Base-by-base conservation (phyloP, 129 eudicot genomes). In the Kitagawia praeruptora region DNA sequence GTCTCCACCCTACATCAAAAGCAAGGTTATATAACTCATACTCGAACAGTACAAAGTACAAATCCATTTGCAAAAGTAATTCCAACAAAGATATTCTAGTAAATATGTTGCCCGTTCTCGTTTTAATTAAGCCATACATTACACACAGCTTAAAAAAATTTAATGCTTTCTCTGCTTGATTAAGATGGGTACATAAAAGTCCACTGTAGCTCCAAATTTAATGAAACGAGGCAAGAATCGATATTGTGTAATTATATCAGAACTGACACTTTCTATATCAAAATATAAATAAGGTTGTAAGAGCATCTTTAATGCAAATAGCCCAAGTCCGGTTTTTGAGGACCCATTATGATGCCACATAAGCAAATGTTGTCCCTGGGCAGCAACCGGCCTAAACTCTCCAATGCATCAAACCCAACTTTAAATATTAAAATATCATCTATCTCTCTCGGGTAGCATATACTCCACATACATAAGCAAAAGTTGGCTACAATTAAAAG, bases 1-100 rank as follows among this genome's bases (percentile, higher is more conserved):
- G 98, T 94, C 80, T 94, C 98, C 78, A 94, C 98, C 77, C 98
- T 94, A 89, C 81, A 80, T 23, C 16, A 49, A 37, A 78, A 16
- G 54, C 25, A 71, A 31, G 14, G 25, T 28, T 46, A 70, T 27
- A 70, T 31, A 38, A 38, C 44, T 31, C 28, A 34, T 39, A 39
- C 40, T 15, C 16, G 6, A 10, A 16, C 23, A 15, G 25, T 70
- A 5, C 27, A 31, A 16, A 14, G 13, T 27, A 39, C 47, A 38
- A 34, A 34, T 70, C 6, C 27, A 70, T 38, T 18, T 14, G 44
- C 12, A 14, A 70, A 37, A 27, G 28, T 28, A 28, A 13, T 66
- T 66, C 19, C 21, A 5, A 66, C 18, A n/a, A n/a, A n/a, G 67
- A 58, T 66, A 66, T 66, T 66, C 21, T 15, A 28, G 41, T 12